phyloP scores from a whole-genome alignment of 169 alveolate species.

The Cryptosporidium ubiquitum region DNA sequence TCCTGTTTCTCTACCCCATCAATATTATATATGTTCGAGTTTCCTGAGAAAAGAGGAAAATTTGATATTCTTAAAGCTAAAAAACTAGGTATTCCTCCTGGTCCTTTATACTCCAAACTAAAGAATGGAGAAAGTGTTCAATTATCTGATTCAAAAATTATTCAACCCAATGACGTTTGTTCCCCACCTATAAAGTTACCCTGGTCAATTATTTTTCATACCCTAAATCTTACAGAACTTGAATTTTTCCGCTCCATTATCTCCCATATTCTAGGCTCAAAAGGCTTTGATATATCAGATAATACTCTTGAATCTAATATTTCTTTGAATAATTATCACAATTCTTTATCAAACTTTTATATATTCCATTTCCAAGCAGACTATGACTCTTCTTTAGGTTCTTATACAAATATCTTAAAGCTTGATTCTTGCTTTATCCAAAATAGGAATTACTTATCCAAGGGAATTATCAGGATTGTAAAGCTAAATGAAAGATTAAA shows the following conservation, averaged over 20 bases:
- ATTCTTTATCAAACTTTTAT: not conserved
- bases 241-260: not conserved
- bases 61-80: slow-evolving; percentile 84
- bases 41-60: slow-evolving; percentile 80
- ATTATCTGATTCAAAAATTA: slow-evolving; percentile 80
- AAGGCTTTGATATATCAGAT: not conserved
- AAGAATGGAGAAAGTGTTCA: slow-evolving; percentile 86
- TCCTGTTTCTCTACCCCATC: not conserved
- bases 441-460: not conserved
- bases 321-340: not conserved
- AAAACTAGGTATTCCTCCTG: slow-evolving; percentile 84
- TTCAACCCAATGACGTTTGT: slow-evolving; percentile 87
- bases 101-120: slow-evolving; percentile 87
- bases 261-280: not conserved
- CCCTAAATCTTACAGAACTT: slow-evolving; percentile 34
- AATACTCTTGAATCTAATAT: not conserved
- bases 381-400: not conserved
- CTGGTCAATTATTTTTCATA: slow-evolving; percentile 78
- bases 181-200: slow-evolving; percentile 80
- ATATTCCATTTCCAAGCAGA: not conserved
- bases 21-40: slow-evolving; percentile 75
- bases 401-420: not conserved
- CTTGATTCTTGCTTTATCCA: not conserved
- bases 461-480: slow-evolving; percentile 2
- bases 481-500: not conserved